Evolutionary conservation across 2,329 filamentous ascomycete species (phyloP).

Genomic region (Stemphylium vesicarium): DNA sequence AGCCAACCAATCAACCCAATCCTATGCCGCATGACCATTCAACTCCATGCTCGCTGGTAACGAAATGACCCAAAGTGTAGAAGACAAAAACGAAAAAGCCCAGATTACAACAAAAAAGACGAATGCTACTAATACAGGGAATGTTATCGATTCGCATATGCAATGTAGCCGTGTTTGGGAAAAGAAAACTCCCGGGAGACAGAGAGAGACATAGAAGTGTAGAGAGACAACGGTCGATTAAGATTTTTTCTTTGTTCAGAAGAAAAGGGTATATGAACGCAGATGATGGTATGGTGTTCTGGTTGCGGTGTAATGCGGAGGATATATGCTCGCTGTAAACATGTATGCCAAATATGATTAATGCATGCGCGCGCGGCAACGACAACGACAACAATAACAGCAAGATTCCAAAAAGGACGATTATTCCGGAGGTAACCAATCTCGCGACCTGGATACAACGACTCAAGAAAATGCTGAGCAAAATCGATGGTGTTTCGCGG

Average conservation of each 20-base stretch:
- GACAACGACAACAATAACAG: too few species aligned
- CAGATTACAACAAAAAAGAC: not conserved
- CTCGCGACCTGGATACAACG: too few species aligned
- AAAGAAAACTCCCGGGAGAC: not conserved
- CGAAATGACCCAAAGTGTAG: not conserved
- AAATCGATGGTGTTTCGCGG: not conserved
- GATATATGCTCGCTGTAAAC: too few species aligned
- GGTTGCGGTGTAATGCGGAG: too few species aligned
- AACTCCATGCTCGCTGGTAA: conserved; percentile 20
- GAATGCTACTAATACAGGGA: conserved; percentile 19
- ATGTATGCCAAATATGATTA: too few species aligned
- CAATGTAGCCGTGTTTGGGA: not conserved
- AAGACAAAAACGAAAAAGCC: not conserved
- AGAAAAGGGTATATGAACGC: not conserved
- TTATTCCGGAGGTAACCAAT: too few species aligned
- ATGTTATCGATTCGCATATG: not conserved
- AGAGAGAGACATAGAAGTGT: not conserved
- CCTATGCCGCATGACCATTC: conserved; percentile 5
- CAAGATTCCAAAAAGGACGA: too few species aligned
- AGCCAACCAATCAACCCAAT: too few species aligned
- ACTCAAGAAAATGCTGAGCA: too few species aligned
- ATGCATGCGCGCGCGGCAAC: too few species aligned
- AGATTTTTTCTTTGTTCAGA: not conserved
- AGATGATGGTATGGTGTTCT: not conserved
- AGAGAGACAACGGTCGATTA: not conserved